Evolutionary conservation across 2,329 filamentous ascomycete genomes (phyloP).

Genomic region (Trichoderma cornu-damae): DNA sequence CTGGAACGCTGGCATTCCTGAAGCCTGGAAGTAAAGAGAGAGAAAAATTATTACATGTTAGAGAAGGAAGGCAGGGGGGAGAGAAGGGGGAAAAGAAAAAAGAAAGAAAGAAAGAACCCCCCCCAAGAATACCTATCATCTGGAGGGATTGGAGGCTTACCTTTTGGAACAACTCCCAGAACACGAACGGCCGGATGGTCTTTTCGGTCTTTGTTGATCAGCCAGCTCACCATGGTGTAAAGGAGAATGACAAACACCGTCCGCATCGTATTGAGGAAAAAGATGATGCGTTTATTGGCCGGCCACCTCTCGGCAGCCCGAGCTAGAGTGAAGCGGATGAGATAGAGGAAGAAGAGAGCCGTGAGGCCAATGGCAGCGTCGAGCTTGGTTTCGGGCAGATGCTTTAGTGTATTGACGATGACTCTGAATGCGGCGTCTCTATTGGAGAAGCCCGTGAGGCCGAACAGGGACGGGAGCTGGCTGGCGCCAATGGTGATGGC

Average conservation of each 20-base stretch:
- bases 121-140: not conserved
- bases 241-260: conserved; percentile 88
- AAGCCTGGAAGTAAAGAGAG: conserved; percentile 52
- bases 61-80: no score
- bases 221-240: conserved; percentile 86
- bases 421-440: conserved; percentile 75
- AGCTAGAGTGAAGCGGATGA: conserved; percentile 63
- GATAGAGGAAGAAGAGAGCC: conserved; percentile 70
- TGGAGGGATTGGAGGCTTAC: conserved; percentile 21
- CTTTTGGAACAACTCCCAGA: conserved; percentile 71
- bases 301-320: conserved; percentile 65
- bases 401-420: conserved; percentile 74
- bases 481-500: conserved; percentile 82
- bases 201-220: conserved; percentile 67
- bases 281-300: conserved; percentile 65
- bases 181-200: conserved; percentile 66
- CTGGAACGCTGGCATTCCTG: conserved; percentile 68
- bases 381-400: conserved; percentile 60
- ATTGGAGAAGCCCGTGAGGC: conserved; percentile 68
- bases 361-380: conserved; percentile 88
- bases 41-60: no score
- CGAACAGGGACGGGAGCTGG: conserved; percentile 77
- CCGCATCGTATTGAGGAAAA: conserved; percentile 86
- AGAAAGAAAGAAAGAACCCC: no score
- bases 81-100: no score